Evolutionary conservation across 139 green algal species (phyloP).

Genomic region (Mychonastes homosphaera): DNA sequence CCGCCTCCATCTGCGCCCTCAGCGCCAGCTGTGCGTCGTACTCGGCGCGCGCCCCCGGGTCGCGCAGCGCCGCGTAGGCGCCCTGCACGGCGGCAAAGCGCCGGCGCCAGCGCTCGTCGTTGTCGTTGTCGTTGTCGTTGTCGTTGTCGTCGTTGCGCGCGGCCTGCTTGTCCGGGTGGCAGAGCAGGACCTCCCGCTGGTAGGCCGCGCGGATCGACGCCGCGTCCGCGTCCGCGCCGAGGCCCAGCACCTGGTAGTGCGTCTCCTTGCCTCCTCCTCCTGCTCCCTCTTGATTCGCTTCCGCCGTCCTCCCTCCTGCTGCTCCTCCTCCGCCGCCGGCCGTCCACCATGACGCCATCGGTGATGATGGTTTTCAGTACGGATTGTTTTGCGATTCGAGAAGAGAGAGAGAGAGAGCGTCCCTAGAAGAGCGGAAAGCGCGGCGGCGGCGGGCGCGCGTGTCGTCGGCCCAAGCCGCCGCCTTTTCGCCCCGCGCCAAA

Average conservation of each 20-base stretch:
- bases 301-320: too few relatives aligned
- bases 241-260: conserved; percentile 9
- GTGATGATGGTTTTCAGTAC: too few relatives aligned
- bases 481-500: too few relatives aligned
- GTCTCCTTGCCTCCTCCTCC: too few relatives aligned
- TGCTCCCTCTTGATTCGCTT: too few relatives aligned
- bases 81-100: not conserved
- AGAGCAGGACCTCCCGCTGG: conserved; percentile 1
- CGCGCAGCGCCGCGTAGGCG: not conserved
- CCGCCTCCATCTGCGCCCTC: conserved; percentile 7
- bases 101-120: not conserved
- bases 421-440: too few relatives aligned
- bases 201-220: conserved; percentile 9
- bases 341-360: too few relatives aligned
- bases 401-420: too few relatives aligned
- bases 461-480: too few relatives aligned
- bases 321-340: too few relatives aligned
- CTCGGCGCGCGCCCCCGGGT: not conserved
- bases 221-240: not conserved
- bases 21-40: conserved; percentile 18
- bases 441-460: too few relatives aligned
- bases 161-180: conserved; percentile 10
- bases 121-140: not conserved
- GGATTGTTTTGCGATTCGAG: too few relatives aligned
- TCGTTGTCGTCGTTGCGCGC: not conserved